Evolutionary conservation across 805 yeast species (phyloP).

Genomic region (Metschnikowia lachancei): DNA sequence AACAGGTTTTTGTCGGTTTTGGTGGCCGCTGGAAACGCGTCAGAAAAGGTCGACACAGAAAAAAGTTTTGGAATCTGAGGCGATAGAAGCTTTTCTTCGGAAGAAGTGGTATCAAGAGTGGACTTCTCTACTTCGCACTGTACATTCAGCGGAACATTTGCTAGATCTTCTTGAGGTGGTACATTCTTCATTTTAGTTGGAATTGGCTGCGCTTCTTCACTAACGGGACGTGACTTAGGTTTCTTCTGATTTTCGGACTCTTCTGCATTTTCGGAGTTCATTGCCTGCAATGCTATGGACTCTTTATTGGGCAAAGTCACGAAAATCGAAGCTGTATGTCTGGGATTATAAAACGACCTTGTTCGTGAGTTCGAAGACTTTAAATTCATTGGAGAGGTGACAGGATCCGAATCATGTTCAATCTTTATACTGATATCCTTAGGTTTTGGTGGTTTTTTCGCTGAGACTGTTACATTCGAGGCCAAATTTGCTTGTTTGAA

Average conservation of each 20-base stretch:
- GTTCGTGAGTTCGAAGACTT: background rate
- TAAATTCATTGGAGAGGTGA: background rate
- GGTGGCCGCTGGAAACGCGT: background rate
- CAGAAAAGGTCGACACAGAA: background rate
- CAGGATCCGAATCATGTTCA: background rate
- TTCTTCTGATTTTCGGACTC: background rate
- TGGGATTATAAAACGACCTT: background rate
- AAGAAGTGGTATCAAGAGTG: too few species aligned
- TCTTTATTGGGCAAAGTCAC: conserved; percentile 9
- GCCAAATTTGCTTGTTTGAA: background rate
- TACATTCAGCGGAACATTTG: too few species aligned
- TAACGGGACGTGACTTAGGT: too few species aligned
- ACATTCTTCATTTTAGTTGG: too few species aligned
- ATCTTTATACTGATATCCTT: background rate
- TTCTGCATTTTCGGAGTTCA: background rate
- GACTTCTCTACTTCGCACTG: too few species aligned
- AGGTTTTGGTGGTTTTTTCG: background rate
- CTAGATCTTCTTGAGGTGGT: too few species aligned
- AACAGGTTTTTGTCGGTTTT: background rate
- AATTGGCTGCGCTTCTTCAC: too few species aligned
- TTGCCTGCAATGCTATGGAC: conserved; percentile 1
- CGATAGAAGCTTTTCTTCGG: background rate
- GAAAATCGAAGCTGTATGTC: conserved; percentile 3
- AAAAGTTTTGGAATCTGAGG: background rate
- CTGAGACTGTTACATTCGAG: background rate